Evolutionary conservation across 345 rosid species (phyloP).

Genomic region (Camelina laxa): DNA sequence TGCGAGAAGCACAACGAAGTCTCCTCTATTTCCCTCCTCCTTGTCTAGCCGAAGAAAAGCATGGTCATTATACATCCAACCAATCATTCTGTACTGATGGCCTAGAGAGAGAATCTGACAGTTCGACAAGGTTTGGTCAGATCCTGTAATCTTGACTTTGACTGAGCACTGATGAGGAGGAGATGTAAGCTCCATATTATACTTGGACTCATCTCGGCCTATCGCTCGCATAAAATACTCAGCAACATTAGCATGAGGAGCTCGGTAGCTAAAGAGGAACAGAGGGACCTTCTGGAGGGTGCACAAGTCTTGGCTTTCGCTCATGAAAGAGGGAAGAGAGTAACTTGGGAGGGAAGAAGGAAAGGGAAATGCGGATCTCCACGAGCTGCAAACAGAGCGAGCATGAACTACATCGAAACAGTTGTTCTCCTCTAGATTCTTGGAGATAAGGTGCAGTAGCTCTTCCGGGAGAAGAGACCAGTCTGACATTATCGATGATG

Average conservation of each 20-base stretch:
- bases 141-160: background rate
- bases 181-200: background rate
- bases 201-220: background rate
- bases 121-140: background rate
- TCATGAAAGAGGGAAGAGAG: background rate
- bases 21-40: background rate
- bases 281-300: background rate
- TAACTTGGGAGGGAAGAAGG: background rate
- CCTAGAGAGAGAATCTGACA: slow-evolving; percentile 1
- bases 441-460: background rate
- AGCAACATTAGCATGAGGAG: background rate
- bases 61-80: background rate
- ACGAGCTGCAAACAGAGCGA: background rate
- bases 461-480: background rate
- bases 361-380: background rate
- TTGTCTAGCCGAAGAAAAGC: slow-evolving; percentile 3
- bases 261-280: background rate
- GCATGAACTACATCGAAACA: background rate
- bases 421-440: background rate
- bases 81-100: slow-evolving; percentile 4
- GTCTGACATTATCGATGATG: background rate
- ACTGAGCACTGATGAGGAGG: slow-evolving; percentile 5
- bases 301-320: background rate
- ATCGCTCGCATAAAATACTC: slow-evolving; percentile 3
- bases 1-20: background rate